These are phyloP conservation scores for Podospora sp. DNA, from an alignment of 495 filamentous ascomycete genomes.

Conservation along the genomic window DNA sequence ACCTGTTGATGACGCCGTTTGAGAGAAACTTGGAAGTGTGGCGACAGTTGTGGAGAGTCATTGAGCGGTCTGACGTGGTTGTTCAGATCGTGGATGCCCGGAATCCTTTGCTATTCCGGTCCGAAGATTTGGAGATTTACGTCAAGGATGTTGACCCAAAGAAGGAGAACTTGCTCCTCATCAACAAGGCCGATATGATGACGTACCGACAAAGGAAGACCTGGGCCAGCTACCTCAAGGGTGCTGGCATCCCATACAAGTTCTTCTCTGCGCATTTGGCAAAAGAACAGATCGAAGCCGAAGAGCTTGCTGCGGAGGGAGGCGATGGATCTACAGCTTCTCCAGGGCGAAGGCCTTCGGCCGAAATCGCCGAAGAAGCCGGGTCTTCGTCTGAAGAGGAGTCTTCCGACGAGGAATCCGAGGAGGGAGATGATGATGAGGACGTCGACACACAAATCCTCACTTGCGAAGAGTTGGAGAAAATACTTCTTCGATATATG, in stretches of 20 bases:
- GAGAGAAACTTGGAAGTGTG: constrained; percentile 98
- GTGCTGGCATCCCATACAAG: constrained; percentile 77
- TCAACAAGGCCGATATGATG: constrained; percentile 99
- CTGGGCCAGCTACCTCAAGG: constrained; percentile 89
- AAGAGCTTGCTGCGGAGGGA: constrained; percentile 21
- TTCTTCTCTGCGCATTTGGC: constrained; percentile 96
- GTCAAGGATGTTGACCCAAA: constrained; percentile 86
- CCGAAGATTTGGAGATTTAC: constrained; percentile 89
- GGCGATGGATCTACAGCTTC: constrained; percentile 34
- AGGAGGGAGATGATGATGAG: constrained; percentile 37
- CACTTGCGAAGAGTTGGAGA: constrained; percentile 88
- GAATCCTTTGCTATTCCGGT: constrained; percentile 92
- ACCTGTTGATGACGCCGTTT: constrained; percentile 97
- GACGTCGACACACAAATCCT: constrained; percentile 77
- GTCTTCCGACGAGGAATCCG: constrained; percentile 23
- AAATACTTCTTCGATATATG: constrained; percentile 77
- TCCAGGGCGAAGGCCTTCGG: constrained; percentile 49
- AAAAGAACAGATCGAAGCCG: constrained; percentile 63
- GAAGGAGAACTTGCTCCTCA: constrained; percentile 90
- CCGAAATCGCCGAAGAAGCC: constrained; percentile 19
- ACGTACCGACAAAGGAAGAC: constrained; percentile 76
- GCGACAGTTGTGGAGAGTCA: constrained; percentile 97
- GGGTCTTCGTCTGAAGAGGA: constrained; percentile 39
- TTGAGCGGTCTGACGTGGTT: constrained; percentile 92
- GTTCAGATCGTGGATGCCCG: constrained; percentile 99